A percentile compares a stretch with the other conserved stretches of the same genome.
These are phyloP conservation scores for Xylariaceae sp. DNA, from an alignment of 2,329 filamentous ascomycete species.

Conservation along the genomic window DNA sequence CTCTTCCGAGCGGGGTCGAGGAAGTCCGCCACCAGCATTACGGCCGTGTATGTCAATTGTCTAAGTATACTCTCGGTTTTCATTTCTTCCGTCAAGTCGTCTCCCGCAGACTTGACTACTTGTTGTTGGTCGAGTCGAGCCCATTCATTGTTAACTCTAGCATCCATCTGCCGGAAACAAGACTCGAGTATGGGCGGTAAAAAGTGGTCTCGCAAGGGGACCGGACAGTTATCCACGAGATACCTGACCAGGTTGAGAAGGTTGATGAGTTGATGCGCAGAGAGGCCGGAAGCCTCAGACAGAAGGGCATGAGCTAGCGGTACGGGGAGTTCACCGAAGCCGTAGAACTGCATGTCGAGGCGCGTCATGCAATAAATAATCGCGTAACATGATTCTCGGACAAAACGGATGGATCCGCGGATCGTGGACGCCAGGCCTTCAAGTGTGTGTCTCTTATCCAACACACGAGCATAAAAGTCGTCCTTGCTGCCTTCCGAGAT, in stretches of 20 bases:
- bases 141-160: conserved; percentile 86
- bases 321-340: conserved; percentile 74
- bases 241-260: conserved; percentile 82
- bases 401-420: conserved; percentile 78
- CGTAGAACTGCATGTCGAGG: conserved; percentile 83
- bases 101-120: conserved; percentile 59
- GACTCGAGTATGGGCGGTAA: conserved; percentile 76
- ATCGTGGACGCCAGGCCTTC: conserved; percentile 94
- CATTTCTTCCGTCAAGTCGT: conserved; percentile 91
- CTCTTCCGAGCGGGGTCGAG: conserved; percentile 68
- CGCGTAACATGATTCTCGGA: conserved; percentile 89
- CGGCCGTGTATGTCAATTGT: conserved; percentile 85
- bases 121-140: conserved; percentile 63
- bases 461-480: conserved; percentile 89
- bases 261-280: conserved; percentile 91
- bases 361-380: conserved; percentile 91
- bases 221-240: conserved; percentile 86
- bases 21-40: conserved; percentile 85
- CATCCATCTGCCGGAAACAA: conserved; percentile 80
- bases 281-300: conserved; percentile 72
- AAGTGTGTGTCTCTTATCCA: conserved; percentile 80
- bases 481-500: conserved; percentile 95
- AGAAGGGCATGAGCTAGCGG: conserved; percentile 83
- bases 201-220: conserved; percentile 70
- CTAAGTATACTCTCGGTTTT: conserved; percentile 93